Evolutionary conservation across 371 early-diverging fungal genomes (phyloP).

Genomic region (Mucor ambiguus): DNA sequence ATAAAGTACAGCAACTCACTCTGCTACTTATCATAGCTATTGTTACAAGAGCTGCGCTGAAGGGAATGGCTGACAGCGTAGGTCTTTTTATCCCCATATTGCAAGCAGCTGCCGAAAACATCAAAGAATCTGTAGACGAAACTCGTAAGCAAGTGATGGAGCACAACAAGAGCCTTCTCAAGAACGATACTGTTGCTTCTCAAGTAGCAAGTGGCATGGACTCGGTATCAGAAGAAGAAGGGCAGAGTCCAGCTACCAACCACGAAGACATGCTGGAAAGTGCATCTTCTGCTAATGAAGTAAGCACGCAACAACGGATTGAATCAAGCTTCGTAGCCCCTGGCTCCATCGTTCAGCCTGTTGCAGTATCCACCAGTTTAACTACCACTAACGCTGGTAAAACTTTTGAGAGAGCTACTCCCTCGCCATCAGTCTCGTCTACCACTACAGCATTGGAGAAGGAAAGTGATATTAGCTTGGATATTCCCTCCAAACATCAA

Average conservation of each 20-base stretch:
- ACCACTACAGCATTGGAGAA: background rate
- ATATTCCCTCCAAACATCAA: background rate
- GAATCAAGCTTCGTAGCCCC: background rate
- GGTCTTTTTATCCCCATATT: constrained; percentile 34
- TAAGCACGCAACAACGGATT: background rate
- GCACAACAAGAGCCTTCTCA: background rate
- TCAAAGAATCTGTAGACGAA: constrained; percentile 2
- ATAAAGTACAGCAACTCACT: background rate
- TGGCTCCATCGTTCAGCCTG: background rate
- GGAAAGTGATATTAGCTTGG: background rate
- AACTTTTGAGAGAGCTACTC: background rate
- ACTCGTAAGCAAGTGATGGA: background rate
- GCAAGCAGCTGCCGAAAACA: constrained; percentile 19
- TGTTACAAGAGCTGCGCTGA: constrained; percentile 44
- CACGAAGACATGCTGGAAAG: background rate
- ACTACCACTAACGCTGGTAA: background rate
- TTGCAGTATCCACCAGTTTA: background rate
- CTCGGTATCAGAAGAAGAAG: background rate
- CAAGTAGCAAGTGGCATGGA: background rate
- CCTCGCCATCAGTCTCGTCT: background rate
- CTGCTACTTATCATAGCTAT: constrained; percentile 24
- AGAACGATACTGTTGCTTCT: background rate
- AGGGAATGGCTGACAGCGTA: constrained; percentile 46
- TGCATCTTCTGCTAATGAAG: background rate
- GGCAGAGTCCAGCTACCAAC: background rate